Evolutionary conservation across 2,329 filamentous ascomycete genomes (phyloP).

Genomic region (Ilyonectria robusta): DNA sequence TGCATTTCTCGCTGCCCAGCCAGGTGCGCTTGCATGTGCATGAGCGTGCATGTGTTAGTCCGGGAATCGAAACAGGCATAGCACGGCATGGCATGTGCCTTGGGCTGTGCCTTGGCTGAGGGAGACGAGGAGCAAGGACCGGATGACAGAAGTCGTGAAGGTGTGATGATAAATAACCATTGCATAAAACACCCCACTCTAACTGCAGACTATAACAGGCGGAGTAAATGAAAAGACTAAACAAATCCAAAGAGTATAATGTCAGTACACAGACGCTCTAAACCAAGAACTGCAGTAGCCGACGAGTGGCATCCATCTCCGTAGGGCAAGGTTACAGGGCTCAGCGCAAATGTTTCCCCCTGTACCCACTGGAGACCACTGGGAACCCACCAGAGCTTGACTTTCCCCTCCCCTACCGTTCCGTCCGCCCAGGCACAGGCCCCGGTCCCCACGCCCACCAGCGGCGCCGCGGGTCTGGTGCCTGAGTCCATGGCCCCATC

Average conservation of each 20-base stretch:
- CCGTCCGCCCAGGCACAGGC: neutral
- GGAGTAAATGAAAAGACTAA: neutral
- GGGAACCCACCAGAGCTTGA: neutral
- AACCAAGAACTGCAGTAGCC: constrained; percentile 12
- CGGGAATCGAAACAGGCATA: neutral
- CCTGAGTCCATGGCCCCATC: constrained; percentile 19
- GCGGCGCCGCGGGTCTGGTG: constrained; percentile 16
- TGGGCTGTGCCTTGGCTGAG: constrained; percentile 11
- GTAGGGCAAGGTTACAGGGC: neutral
- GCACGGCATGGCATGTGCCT: constrained; percentile 6
- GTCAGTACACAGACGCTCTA: constrained; percentile 6
- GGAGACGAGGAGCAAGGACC: neutral
- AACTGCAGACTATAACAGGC: neutral
- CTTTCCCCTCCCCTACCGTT: neutral
- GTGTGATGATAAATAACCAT: constrained; percentile 3
- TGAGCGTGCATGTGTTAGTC: constrained; percentile 16
- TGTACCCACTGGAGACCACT: neutral
- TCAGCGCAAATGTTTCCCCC: neutral
- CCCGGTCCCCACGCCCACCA: constrained; percentile 5
- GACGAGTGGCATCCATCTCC: constrained; percentile 3
- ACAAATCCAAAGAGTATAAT: constrained; percentile 10
- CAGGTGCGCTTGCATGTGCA: constrained; percentile 21
- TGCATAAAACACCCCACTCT: neutral
- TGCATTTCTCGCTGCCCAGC: neutral
- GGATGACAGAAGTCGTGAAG: constrained; percentile 20